Conservation (phyloP, 345 rosid species). For the Melaleuca alternifolia region DNA sequence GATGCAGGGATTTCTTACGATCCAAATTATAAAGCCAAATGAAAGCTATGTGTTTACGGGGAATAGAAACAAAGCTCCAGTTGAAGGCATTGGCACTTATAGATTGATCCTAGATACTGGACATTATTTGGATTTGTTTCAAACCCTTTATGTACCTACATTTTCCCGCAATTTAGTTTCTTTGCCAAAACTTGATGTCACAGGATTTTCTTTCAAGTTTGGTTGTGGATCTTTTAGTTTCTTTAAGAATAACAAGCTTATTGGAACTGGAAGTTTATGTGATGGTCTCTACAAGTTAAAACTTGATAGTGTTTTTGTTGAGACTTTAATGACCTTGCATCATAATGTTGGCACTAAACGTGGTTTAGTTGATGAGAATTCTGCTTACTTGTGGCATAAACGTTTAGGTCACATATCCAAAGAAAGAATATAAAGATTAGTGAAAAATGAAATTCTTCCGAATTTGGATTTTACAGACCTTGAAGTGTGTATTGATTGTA, state of each 20-base stretch:
- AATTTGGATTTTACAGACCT: background rate
- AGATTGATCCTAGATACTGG: background rate
- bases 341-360: background rate
- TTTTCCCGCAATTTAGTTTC: slow-evolving; percentile 4
- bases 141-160: slow-evolving; percentile 4
- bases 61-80: background rate
- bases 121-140: slow-evolving; percentile 2
- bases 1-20: background rate
- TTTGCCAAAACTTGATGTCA: background rate
- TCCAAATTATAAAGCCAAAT: background rate
- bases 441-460: background rate
- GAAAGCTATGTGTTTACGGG: background rate
- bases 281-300: slow-evolving; percentile 7
- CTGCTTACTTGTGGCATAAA: background rate
- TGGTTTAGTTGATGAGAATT: background rate
- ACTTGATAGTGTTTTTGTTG: background rate
- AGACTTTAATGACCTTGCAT: background rate
- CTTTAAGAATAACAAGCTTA: background rate
- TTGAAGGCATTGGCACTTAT: slow-evolving; percentile 2
- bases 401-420: background rate
- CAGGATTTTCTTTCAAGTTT: slow-evolving; percentile 4
- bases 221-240: slow-evolving; percentile 1
- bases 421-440: background rate
- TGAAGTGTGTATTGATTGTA: background rate
- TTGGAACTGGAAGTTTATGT: slow-evolving; percentile 1